A percentile compares a stretch with the other conserved stretches of the same genome.
Conservation (phyloP, 2,329 filamentous ascomycete genomes). For the Fusarium nanum region DNA sequence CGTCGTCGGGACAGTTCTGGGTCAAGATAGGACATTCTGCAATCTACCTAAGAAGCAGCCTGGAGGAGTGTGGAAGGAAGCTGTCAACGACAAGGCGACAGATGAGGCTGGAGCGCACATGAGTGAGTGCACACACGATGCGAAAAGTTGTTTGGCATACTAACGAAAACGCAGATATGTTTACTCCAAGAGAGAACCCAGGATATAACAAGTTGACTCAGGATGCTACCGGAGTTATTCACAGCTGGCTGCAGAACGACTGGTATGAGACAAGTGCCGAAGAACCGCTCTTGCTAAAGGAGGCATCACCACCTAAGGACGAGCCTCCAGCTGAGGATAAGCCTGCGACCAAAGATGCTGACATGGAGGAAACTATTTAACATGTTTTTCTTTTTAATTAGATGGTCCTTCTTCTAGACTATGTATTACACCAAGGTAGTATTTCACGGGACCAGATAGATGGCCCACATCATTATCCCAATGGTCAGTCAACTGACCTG, state of each 20-base stretch:
- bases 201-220: constrained; percentile 76
- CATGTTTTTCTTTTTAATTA: background rate
- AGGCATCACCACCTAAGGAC: constrained; percentile 17
- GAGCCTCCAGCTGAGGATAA: background rate
- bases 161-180: constrained; percentile 68
- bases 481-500: background rate
- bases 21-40: constrained; percentile 86
- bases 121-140: constrained; percentile 57
- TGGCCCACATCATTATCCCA: background rate
- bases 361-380: background rate
- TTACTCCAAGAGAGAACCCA: constrained; percentile 77
- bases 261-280: constrained; percentile 72
- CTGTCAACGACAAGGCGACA: constrained; percentile 79
- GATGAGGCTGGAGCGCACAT: constrained; percentile 88
- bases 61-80: constrained; percentile 72
- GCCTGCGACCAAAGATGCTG: background rate
- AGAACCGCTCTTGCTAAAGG: constrained; percentile 45
- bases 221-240: constrained; percentile 73
- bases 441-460: background rate
- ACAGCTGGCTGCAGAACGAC: constrained; percentile 71
- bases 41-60: constrained; percentile 73
- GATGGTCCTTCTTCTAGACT: background rate
- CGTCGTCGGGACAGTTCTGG: constrained; percentile 69
- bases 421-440: constrained; percentile 9
- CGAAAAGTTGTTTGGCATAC: constrained; percentile 1